Conservation (phyloP, 805 yeast genomes). For the Pichia paraexigua region DNA sequence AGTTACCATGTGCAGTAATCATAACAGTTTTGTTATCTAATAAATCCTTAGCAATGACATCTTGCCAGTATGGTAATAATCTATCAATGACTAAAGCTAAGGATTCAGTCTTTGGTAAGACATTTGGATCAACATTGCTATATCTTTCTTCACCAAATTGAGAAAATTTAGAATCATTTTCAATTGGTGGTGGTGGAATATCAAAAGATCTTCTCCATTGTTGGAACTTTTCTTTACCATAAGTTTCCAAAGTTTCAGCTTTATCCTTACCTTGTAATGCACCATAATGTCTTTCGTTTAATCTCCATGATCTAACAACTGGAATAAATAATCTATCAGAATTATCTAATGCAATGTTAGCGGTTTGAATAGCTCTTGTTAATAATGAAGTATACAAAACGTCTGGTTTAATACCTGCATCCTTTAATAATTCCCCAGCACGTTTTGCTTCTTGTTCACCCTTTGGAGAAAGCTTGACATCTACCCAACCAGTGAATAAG, state of each 20-base stretch:
- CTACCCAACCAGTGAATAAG: constrained; percentile 99
- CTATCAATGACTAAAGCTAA: constrained; percentile 92
- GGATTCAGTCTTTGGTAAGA: constrained; percentile 90
- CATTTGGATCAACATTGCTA: constrained; percentile 73
- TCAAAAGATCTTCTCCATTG: constrained; percentile 97
- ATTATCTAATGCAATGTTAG: constrained; percentile 81
- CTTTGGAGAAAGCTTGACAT: constrained; percentile 71
- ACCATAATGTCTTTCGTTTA: constrained; percentile 99
- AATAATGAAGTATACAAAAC: constrained; percentile 84
- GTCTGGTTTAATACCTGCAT: constrained; percentile 79
- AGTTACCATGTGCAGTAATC: constrained; percentile 97
- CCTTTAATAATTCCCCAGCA: constrained; percentile 89
- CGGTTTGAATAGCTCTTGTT: constrained; percentile 94
- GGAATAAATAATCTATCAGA: constrained; percentile 91
- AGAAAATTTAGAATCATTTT: constrained; percentile 68
- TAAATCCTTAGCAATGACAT: constrained; percentile 77
- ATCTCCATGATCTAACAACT: constrained; percentile 93
- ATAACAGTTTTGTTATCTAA: constrained; percentile 83
- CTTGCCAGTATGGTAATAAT: constrained; percentile 95
- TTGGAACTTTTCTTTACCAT: constrained; percentile 90
- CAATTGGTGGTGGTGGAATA: constrained; percentile 90
- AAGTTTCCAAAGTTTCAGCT: constrained; percentile 81
- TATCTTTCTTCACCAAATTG: constrained; percentile 85
- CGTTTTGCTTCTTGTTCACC: constrained; percentile 88
- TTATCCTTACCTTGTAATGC: constrained; percentile 98